Evolutionary conservation across 2,329 filamentous ascomycete genomes (phyloP), one percentile per base, ranked within the genome.

Genomic region (Fusarium austroafricanum): DNA sequence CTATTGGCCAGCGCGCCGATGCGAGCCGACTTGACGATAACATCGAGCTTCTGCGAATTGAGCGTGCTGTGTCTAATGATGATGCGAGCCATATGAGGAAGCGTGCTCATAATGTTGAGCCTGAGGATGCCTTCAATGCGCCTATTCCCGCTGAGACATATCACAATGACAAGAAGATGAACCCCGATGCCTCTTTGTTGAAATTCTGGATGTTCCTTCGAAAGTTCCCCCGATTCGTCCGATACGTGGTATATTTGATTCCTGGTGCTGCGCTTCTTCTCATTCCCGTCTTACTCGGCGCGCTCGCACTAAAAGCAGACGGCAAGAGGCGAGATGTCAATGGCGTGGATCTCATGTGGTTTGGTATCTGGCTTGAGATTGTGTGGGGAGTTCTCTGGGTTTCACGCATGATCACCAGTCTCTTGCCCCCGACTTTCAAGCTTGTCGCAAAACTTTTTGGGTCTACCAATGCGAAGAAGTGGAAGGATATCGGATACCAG

Each of bases 321-420:
- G 68, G 76, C 6, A 74, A 75, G n/a, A 75, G 79, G 18, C 75
- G 79, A 14, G 76, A 90, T 3, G 88, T 86, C 14, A 86, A 85
- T 9, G 85, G 85, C 20, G 93, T 97, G 0, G 75, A 88, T 65
- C 82, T 97, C 43, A 82, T 93, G 61, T 98, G 95, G 95, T 97
- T 98, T 75, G 92, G 92, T 29, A 93, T 97, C 65, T 98, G 95
- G 95, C 85, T 97, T 18, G 92, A 97, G 78, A 93, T 97, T 40
- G 86, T 97, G 26, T 98, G 95, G 95, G 84, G 95, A 66, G 93
- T 93, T 0, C 83, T 97, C 0, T 98, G 95, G 95, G 90, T 91
- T 20, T 91, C 84, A 2, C 82, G 86, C 14, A 86, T 88, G 75
- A 69, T 83, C 40, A 86, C 84, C 5, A 82, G 83, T 26, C 75